A percentile compares a stretch with the other conserved stretches of the same genome.
Conservation (phyloP, 2,329 filamentous ascomycete species). For the Sporothrix pseudoabietina region DNA sequence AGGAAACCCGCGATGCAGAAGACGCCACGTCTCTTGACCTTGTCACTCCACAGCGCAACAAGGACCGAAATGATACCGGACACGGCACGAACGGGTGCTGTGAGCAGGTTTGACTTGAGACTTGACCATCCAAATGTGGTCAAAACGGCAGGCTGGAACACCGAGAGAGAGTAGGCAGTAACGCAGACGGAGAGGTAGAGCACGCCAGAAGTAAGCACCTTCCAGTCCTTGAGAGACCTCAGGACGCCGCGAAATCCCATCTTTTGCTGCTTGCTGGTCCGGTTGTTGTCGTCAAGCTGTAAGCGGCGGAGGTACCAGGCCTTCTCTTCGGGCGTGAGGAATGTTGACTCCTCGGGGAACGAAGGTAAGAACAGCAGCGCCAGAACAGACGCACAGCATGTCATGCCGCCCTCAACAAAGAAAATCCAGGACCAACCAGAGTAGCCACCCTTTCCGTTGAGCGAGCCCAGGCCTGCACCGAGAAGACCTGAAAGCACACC, state of each 20-base stretch:
- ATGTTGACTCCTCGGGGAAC: background rate
- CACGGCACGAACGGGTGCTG: background rate
- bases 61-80: slow-evolving; percentile 6
- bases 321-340: background rate
- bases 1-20: background rate
- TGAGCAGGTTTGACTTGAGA: slow-evolving; percentile 14
- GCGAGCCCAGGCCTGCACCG: background rate
- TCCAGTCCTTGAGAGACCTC: slow-evolving; percentile 14
- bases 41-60: slow-evolving; percentile 4
- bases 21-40: background rate
- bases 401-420: slow-evolving; percentile 2
- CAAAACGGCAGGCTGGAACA: slow-evolving; percentile 14
- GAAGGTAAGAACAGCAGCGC: background rate
- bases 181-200: slow-evolving; percentile 15
- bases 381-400: background rate
- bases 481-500: background rate
- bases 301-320: slow-evolving; percentile 3
- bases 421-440: slow-evolving; percentile 14
- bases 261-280: background rate
- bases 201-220: background rate
- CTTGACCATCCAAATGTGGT: background rate
- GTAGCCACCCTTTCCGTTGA: background rate
- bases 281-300: slow-evolving; percentile 1
- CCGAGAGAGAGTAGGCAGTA: slow-evolving; percentile 7
- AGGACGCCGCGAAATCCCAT: slow-evolving; percentile 1